Base-by-base conservation (phyloP, 2,329 filamentous ascomycete genomes). In the Fusarium nisikadoi region DNA sequence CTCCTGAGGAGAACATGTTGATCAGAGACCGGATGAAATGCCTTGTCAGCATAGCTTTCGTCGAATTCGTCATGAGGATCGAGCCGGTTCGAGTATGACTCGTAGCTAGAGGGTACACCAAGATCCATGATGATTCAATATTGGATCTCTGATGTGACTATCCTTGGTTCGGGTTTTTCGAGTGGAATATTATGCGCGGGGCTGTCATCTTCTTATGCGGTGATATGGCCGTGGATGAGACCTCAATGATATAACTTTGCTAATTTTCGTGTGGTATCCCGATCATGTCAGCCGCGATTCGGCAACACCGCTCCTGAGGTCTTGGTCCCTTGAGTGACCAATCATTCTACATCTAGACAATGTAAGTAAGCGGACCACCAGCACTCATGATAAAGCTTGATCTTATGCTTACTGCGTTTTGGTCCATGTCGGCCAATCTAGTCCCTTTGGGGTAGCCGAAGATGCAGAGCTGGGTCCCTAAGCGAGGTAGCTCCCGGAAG, bases 81-180 rank as follows among this genome's bases (percentile, higher is more conserved):
- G 16, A 59, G 43, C 14, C 63, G 43, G 33, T 65, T 65, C 3
- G 63, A 66, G 39, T 66, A 66, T 5, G 63, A 52, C 19, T 66
- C 63, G 38, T 65, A 65, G 8, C 38, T 33, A 16, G 63, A 46
- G 1, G 61, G 33, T 2, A 25, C 19, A 35, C 52, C 39, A 0
- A 52, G 33, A 17, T 66, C 52, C 63, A 66, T 65, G 8, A 20
- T 23, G 20, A 16, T 17, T 62, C 4, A 33, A 8, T 31, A 25
- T 43, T n/a, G 12, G 19, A 12, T 42, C 7, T 39, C 25, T 31
- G 29, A 20, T 16, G 17, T 39, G 20, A 27, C 4, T 23, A n/a
- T 20, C 33, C 38, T 62, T 53, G 25, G 35, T 23, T 23, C 3
- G 10, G 0, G 29, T 19, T 35, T 11, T 38, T 38, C 6, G 19